These are phyloP conservation scores for Eleusine indica DNA, from an alignment of 176 grass and related monocot species.

Conservation along the genomic window DNA sequence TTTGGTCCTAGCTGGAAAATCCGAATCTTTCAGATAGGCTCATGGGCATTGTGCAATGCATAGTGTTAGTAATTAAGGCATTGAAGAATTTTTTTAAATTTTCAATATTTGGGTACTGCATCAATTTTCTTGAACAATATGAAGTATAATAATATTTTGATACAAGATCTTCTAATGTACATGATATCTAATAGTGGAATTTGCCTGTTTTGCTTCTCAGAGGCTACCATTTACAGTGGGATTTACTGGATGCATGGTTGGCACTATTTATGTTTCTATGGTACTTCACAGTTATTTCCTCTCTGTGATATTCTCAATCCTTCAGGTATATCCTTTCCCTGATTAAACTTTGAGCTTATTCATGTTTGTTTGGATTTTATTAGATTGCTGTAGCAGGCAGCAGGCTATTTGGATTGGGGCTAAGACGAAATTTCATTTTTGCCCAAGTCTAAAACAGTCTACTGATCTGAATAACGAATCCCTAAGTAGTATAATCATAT, in stretches of 20 bases:
- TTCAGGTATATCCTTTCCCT: conserved; percentile 65
- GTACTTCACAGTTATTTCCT: conserved; percentile 97
- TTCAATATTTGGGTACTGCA: neutral
- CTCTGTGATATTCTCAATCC: conserved; percentile 86
- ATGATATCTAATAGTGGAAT: conserved; percentile 15
- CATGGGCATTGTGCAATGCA: neutral
- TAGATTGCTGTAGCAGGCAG: neutral
- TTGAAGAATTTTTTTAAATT: neutral
- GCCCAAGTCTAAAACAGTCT: conserved; percentile 1
- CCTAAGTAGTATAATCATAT: neutral
- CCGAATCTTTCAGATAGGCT: neutral
- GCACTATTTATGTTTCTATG: conserved; percentile 96
- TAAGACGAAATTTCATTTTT: neutral
- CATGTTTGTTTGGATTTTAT: neutral
- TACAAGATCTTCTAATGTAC: neutral
- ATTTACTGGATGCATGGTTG: conserved; percentile 89
- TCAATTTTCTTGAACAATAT: neutral
- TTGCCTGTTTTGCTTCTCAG: conserved; percentile 36
- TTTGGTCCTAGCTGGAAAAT: neutral
- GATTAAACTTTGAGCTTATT: neutral
- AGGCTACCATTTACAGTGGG: conserved; percentile 79
- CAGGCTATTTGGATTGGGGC: neutral
- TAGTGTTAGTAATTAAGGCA: neutral
- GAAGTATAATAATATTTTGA: neutral
- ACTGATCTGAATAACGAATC: neutral